Evolutionary conservation across 306 rosid genomes (phyloP).

Genomic region (Argentina anserina): DNA sequence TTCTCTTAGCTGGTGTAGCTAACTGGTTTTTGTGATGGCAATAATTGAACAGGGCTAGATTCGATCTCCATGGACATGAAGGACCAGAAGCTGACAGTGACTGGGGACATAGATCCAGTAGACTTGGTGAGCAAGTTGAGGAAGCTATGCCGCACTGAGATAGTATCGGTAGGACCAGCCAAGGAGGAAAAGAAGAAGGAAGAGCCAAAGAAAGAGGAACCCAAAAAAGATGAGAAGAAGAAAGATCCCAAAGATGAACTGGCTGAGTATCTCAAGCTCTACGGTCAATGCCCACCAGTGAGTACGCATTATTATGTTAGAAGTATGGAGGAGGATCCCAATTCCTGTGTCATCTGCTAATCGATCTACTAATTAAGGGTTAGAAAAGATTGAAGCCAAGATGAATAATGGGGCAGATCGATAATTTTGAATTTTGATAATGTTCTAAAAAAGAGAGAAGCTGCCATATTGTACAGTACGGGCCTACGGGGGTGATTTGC

Average conservation of each 20-base stretch:
- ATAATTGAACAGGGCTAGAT: constrained; percentile 49
- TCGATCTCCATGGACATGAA: constrained; percentile 66
- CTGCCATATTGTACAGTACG: neutral
- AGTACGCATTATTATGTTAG: constrained; percentile 20
- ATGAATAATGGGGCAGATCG: constrained; percentile 5
- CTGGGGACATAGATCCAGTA: constrained; percentile 66
- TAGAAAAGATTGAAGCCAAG: neutral
- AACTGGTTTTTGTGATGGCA: neutral
- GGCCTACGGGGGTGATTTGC: neutral
- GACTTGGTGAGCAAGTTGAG: constrained; percentile 46
- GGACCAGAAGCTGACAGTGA: constrained; percentile 60
- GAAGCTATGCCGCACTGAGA: constrained; percentile 45
- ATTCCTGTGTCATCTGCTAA: constrained; percentile 65
- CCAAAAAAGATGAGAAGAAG: constrained; percentile 29
- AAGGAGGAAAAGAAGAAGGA: constrained; percentile 66
- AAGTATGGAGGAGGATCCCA: constrained; percentile 58
- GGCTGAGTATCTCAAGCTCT: constrained; percentile 17
- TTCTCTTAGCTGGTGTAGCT: neutral
- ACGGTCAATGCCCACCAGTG: constrained; percentile 12
- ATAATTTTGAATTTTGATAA: neutral
- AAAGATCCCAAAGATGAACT: constrained; percentile 33
- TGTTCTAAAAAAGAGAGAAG: neutral
- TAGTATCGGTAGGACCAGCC: constrained; percentile 68
- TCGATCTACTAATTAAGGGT: neutral
- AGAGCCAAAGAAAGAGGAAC: constrained; percentile 33